A percentile compares a stretch with the other conserved stretches of the same genome.
Conservation (phyloP, 495 filamentous ascomycete genomes). For the Rhypophila decipiens region DNA sequence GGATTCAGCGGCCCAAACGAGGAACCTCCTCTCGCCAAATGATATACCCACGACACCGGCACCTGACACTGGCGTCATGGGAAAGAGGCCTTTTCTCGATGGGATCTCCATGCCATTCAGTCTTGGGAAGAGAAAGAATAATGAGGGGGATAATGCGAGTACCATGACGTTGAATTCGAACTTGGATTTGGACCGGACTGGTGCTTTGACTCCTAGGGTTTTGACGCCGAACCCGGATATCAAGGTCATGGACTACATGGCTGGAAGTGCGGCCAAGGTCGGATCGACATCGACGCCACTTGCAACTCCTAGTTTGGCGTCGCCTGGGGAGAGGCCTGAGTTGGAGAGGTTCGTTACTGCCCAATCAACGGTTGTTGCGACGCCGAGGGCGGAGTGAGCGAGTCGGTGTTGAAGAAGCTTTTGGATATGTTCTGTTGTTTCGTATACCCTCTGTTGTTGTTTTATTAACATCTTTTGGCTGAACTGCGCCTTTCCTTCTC, state of each 20-base stretch:
- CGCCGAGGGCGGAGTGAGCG: too few species aligned
- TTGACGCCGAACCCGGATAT: conserved; percentile 5
- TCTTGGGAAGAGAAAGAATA: conserved; percentile 24
- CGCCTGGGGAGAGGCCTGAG: conserved; percentile 18
- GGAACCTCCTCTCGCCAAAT: conserved; percentile 13
- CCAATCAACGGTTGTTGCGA: conserved; percentile 17
- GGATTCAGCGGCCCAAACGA: conserved; percentile 1
- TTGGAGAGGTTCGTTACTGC: conserved; percentile 40
- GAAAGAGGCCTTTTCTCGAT: conserved; percentile 41
- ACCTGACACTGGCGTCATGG: conserved; percentile 30
- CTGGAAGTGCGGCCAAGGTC: neutral
- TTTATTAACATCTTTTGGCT: too few species aligned
- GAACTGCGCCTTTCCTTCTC: too few species aligned
- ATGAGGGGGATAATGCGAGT: conserved; percentile 44
- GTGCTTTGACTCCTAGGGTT: conserved; percentile 17
- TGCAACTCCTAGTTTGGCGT: conserved; percentile 4
- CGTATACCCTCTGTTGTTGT: too few species aligned
- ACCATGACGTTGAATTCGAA: conserved; percentile 47
- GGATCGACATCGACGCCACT: neutral
- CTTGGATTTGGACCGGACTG: conserved; percentile 1
- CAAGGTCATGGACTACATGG: neutral
- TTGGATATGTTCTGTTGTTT: too few species aligned
- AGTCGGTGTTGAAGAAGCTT: too few species aligned
- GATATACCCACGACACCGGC: conserved; percentile 2
- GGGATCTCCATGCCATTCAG: conserved; percentile 49